A percentile compares a stretch with the other conserved stretches of the same genome.
These are phyloP conservation scores for Fusarium hainanense DNA, from an alignment of 2,329 filamentous ascomycete genomes.

Conservation along the genomic window DNA sequence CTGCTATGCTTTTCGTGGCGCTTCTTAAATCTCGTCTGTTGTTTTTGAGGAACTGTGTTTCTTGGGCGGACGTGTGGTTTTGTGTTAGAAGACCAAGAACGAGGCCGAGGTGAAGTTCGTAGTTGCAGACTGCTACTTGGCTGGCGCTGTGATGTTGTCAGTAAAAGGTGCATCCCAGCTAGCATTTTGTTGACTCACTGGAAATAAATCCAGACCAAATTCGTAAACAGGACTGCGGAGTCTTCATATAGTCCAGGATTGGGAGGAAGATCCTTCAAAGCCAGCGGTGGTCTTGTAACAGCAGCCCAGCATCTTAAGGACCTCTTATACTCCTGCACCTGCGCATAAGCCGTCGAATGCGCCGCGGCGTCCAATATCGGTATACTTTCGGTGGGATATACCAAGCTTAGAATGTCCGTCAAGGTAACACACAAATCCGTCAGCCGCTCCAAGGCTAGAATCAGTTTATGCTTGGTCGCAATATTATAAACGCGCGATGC, in stretches of 20 bases:
- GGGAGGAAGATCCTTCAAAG: constrained; percentile 7
- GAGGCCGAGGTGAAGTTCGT: constrained; percentile 34
- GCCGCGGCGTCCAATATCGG: constrained; percentile 15
- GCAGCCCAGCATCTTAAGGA: constrained; percentile 19
- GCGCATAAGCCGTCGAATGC: constrained; percentile 21
- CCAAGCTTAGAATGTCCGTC: constrained; percentile 32
- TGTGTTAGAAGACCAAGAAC: constrained; percentile 19
- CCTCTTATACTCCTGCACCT: constrained; percentile 27
- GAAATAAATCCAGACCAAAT: constrained; percentile 41
- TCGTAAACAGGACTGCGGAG: constrained; percentile 33
- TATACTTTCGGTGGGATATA: constrained; percentile 28
- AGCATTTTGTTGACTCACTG: constrained; percentile 2
- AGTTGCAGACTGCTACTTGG: constrained; percentile 33
- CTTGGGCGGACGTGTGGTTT: background rate
- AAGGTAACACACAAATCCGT: constrained; percentile 31
- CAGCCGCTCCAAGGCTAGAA: constrained; percentile 23
- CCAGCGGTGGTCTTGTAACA: constrained; percentile 21
- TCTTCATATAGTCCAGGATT: constrained; percentile 18
- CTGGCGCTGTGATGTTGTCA: constrained; percentile 16
- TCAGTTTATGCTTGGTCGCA: constrained; percentile 35
- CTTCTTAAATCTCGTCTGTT: constrained; percentile 29
- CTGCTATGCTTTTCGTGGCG: constrained; percentile 31
- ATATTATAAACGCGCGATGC: constrained; percentile 32
- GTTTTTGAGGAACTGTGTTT: constrained; percentile 27
- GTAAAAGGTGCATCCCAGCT: accelerated